These are phyloP conservation scores for Pisolithus thermaeus DNA, from an alignment of 1,284 basidiomycete genomes.

Conservation along the genomic window DNA sequence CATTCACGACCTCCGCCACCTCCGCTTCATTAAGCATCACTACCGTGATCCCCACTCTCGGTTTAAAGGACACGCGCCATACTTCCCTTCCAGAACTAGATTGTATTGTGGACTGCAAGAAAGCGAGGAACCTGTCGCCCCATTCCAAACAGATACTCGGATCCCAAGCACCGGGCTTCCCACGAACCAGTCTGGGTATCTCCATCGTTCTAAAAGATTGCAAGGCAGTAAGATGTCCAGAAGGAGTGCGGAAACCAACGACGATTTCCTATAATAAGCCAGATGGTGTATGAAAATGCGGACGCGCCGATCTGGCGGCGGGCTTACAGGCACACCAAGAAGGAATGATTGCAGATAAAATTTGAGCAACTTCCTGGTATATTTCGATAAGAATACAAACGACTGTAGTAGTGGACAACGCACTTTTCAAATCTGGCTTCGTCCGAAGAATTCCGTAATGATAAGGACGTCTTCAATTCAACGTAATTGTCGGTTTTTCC, in stretches of 20 bases:
- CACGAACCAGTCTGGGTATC: slow-evolving; percentile 70
- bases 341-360: slow-evolving; percentile 96
- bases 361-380: slow-evolving; percentile 79
- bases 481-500: slow-evolving; percentile 65
- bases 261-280: slow-evolving; percentile 61
- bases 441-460: slow-evolving; percentile 65
- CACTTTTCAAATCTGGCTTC: slow-evolving; percentile 81
- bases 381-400: slow-evolving; percentile 5
- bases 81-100: slow-evolving; percentile 31
- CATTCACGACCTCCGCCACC: slow-evolving; percentile 52
- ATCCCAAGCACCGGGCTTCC: slow-evolving; percentile 74
- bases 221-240: slow-evolving; percentile 58
- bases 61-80: slow-evolving; percentile 64
- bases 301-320: background rate
- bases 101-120: slow-evolving; percentile 40
- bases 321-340: slow-evolving; percentile 79
- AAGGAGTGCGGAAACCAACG: slow-evolving; percentile 86
- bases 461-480: slow-evolving; percentile 90
- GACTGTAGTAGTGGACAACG: background rate
- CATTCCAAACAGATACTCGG: slow-evolving; percentile 72
- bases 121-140: slow-evolving; percentile 59
- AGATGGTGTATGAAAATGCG: slow-evolving; percentile 2
- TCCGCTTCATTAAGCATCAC: slow-evolving; percentile 39
- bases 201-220: slow-evolving; percentile 69
- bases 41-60: slow-evolving; percentile 46